Evolutionary conservation across 306 rosid species (phyloP), one percentile per base, ranked within the genome.

Genomic region (Citrullus colocynthis): DNA sequence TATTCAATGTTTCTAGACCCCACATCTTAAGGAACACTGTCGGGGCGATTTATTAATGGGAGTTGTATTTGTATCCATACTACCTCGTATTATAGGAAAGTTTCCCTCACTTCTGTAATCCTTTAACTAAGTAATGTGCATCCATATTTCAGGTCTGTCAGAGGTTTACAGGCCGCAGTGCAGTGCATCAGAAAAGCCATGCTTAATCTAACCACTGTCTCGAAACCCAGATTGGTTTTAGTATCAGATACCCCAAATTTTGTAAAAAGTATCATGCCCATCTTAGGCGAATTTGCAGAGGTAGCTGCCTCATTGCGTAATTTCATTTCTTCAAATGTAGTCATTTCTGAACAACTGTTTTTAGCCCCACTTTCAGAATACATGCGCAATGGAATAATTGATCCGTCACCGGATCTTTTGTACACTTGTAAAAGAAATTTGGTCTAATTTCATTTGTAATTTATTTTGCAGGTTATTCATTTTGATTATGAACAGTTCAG

Each of bases 231-330:
- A 86, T 89, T 95, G 80, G 96, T 92, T 75, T 41, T 92, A 65
- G 97, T 90, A 73, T 95, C 98, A 4, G 98, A 95, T 80, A 89
- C 93, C 9, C 98, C 97, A 48, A 85, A 93, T 36, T 87, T 92
- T 51, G 79, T 90, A 51, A 87, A 81, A 81, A 85, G 88, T 83
- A 86, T 89, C 75, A 57, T 69, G 36, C 90, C 85, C 14, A 80
- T 84, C 79, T 81, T 95, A 60, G 85, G 88, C 80, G 86, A 87
- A 85, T 88, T 92, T 84, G 96, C 98, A 1, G 96, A 95, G 98
- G 98, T 92, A 88, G 77, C 58, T 72, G 60, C 80, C 61, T 76
- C 55, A 44, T 42, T n/a, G 24, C 52, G 60, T 37, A 59, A 44
- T 65, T 57, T 74, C 54, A 34, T 45, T 63, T 77, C 74, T 28